Conservation (phyloP, 164 flowering plant species). For the Aristolochia fimbriata region DNA sequence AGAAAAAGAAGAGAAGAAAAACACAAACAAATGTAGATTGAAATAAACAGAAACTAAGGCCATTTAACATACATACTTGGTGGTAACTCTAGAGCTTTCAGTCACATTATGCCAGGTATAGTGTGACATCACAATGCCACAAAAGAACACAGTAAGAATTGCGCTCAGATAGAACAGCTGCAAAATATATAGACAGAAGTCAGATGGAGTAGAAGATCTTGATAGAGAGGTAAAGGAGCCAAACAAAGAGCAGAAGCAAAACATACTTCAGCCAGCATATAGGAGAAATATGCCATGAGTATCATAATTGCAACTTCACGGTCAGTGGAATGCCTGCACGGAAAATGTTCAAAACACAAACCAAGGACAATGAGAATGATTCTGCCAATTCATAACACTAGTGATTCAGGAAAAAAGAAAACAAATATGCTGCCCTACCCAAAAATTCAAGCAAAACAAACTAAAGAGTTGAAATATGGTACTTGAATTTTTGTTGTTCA, state of each 20-base stretch:
- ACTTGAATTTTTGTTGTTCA: too few species aligned
- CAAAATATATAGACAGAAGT: slow-evolving; percentile 11
- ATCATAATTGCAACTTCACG: slow-evolving; percentile 94
- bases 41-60: not conserved
- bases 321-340: slow-evolving; percentile 85
- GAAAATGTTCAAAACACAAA: not conserved
- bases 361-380: too few species aligned
- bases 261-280: slow-evolving; percentile 82
- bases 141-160: slow-evolving; percentile 90
- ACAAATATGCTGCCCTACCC: too few species aligned
- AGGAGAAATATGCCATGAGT: slow-evolving; percentile 93
- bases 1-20: slow-evolving; percentile 7
- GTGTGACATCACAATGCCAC: slow-evolving; percentile 93
- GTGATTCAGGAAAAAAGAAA: too few species aligned
- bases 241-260: not conserved
- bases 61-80: slow-evolving; percentile 25
- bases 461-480: too few species aligned
- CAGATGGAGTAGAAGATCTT: not conserved
- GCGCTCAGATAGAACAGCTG: slow-evolving; percentile 78
- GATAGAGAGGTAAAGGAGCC: not conserved
- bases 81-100: slow-evolving; percentile 83
- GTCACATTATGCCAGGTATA: slow-evolving; percentile 97
- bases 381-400: too few species aligned
- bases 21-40: not conserved
- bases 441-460: too few species aligned